Conservation (phyloP, 2,329 filamentous ascomycete species). For the Westerdykella sp. region DNA sequence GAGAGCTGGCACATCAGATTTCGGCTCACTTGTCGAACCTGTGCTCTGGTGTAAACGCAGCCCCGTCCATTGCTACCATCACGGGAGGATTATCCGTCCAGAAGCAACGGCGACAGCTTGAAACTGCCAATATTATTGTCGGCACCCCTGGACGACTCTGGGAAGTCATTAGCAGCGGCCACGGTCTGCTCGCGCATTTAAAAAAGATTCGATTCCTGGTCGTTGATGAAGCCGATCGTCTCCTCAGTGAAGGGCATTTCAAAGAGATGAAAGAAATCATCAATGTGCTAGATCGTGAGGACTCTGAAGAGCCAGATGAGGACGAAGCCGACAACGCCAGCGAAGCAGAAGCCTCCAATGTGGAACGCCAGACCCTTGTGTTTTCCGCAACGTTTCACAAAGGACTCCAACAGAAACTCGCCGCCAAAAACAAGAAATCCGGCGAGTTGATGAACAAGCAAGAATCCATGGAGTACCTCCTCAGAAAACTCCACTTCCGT, state of each 20-base stretch:
- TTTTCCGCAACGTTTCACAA: slow-evolving; percentile 97
- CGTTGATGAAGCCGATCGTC: slow-evolving; percentile 86
- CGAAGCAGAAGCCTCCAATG: slow-evolving; percentile 4
- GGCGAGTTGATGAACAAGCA: slow-evolving; percentile 62
- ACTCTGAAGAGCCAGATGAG: slow-evolving; percentile 44
- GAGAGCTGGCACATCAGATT: slow-evolving; percentile 91
- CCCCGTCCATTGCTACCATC: slow-evolving; percentile 66
- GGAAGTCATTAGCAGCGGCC: slow-evolving; percentile 80
- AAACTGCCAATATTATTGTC: slow-evolving; percentile 84
- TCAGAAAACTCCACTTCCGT: slow-evolving; percentile 83
- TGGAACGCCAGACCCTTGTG: slow-evolving; percentile 74
- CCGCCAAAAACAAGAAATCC: slow-evolving; percentile 60
- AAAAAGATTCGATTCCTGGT: slow-evolving; percentile 75
- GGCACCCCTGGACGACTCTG: slow-evolving; percentile 88
- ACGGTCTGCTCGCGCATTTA: slow-evolving; percentile 63
- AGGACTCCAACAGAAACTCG: slow-evolving; percentile 81
- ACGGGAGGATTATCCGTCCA: slow-evolving; percentile 91
- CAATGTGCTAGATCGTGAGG: slow-evolving; percentile 64
- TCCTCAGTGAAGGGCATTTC: slow-evolving; percentile 89
- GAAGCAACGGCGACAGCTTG: slow-evolving; percentile 83
- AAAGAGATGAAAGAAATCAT: slow-evolving; percentile 90
- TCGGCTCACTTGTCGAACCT: slow-evolving; percentile 73
- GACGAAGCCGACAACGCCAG: slow-evolving; percentile 5
- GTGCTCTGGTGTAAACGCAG: slow-evolving; percentile 57
- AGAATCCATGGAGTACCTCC: slow-evolving; percentile 85